Conservation (phyloP, 331 rosid genomes). For the Malus hybrid region DNA sequence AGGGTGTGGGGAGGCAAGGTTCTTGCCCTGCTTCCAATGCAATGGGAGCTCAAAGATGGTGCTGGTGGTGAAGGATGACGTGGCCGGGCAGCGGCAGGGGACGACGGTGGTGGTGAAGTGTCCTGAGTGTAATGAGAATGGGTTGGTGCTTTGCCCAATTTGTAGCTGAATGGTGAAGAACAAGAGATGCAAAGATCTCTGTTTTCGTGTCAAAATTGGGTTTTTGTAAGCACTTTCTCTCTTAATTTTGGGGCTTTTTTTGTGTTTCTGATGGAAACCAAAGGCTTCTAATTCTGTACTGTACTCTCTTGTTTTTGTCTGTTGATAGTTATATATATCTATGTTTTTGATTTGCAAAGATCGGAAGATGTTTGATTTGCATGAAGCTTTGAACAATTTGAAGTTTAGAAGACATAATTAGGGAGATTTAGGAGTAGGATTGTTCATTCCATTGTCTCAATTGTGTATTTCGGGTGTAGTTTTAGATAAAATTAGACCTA, state of each 20-base stretch:
- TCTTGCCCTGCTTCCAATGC: conserved; percentile 69
- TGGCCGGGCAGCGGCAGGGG: conserved; percentile 19
- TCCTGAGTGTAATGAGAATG: conserved; percentile 76
- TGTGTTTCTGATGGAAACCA: background rate
- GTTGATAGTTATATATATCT: background rate
- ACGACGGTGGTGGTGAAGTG: conserved; percentile 42
- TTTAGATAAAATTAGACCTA: background rate
- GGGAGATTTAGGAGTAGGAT: background rate
- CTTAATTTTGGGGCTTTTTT: background rate
- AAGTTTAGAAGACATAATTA: background rate
- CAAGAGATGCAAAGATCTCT: background rate
- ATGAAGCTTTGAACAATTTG: background rate
- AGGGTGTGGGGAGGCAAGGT: conserved; percentile 76
- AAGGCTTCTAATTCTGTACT: background rate
- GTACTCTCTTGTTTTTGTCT: background rate
- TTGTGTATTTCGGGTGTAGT: background rate
- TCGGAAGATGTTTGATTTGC: background rate
- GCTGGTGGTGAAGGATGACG: conserved; percentile 24
- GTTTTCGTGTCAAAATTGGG: background rate
- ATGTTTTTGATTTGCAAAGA: background rate
- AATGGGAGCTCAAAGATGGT: conserved; percentile 74
- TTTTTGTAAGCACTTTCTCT: background rate
- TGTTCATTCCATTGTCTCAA: background rate
- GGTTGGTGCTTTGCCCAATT: conserved; percentile 70
- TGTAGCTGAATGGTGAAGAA: conserved; percentile 32